phyloP scores from a whole-genome alignment of 371 early-diverging fungal genomes.

The Encephalitozoon romaleae region DNA sequence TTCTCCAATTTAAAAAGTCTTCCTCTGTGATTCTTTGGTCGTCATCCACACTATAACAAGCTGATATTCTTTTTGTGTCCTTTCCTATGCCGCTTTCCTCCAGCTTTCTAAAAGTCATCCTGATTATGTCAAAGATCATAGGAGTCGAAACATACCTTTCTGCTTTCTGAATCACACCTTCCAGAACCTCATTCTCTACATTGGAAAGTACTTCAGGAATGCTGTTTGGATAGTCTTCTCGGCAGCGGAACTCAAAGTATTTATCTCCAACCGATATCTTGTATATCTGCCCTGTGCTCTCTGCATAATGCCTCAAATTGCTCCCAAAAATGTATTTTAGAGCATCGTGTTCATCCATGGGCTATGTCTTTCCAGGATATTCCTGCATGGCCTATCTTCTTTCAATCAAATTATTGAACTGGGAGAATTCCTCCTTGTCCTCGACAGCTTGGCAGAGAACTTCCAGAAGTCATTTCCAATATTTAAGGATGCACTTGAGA shows the following conservation, averaged over 20 bases:
- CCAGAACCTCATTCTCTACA: neutral
- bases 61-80: neutral
- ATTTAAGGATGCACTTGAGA: neutral
- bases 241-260: neutral
- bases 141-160: neutral
- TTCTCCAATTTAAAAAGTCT: slow-evolving; percentile 11
- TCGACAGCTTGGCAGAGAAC: neutral
- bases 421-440: no score
- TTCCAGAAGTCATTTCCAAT: neutral
- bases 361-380: no score
- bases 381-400: no score
- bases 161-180: neutral
- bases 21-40: slow-evolving; percentile 11
- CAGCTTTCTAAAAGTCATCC: neutral
- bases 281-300: neutral
- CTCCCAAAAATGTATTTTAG: neutral
- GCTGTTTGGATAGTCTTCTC: neutral
- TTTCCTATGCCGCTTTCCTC: neutral
- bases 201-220: neutral
- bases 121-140: slow-evolving; percentile 14
- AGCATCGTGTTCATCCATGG: neutral
- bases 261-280: neutral
- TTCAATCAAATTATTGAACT: no score
- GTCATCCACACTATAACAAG: neutral
- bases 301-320: neutral